These are phyloP conservation scores for Emericellopsis cladophorae DNA, from an alignment of 2,329 filamentous ascomycete species.

Conservation along the genomic window DNA sequence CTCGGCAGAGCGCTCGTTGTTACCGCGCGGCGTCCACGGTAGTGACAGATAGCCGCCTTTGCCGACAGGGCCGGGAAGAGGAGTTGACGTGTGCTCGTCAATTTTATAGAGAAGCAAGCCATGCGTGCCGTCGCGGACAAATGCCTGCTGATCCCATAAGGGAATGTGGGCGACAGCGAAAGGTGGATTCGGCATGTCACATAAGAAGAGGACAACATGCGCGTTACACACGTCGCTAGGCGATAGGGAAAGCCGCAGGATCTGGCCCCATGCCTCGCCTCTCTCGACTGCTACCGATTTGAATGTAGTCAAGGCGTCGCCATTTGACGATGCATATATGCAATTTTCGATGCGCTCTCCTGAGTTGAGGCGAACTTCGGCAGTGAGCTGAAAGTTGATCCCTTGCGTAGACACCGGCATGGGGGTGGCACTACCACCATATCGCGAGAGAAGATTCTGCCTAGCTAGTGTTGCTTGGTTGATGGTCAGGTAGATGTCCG, in stretches of 20 bases:
- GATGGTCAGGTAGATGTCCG: constrained; percentile 89
- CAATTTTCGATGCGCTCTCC: constrained; percentile 80
- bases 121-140: constrained; percentile 75
- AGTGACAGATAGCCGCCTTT: constrained; percentile 79
- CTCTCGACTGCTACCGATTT: constrained; percentile 70
- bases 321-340: constrained; percentile 78
- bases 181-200: constrained; percentile 74
- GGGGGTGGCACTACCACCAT: constrained; percentile 61
- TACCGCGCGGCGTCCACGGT: constrained; percentile 62
- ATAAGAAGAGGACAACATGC: constrained; percentile 81
- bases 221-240: constrained; percentile 69
- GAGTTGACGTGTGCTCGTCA: constrained; percentile 74
- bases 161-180: constrained; percentile 91
- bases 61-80: constrained; percentile 47
- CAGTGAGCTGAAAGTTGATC: constrained; percentile 70
- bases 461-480: constrained; percentile 66
- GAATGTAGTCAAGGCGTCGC: constrained; percentile 69
- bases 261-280: constrained; percentile 79
- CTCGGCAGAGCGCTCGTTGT: constrained; percentile 57
- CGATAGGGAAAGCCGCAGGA: constrained; percentile 66
- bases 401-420: constrained; percentile 50
- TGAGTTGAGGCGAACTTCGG: constrained; percentile 70
- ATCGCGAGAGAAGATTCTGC: constrained; percentile 58
- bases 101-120: constrained; percentile 76
- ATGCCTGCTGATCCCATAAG: constrained; percentile 84